Conservation (phyloP, 768 basidiomycete genomes). For the Candolleomyces aberdarensis region DNA sequence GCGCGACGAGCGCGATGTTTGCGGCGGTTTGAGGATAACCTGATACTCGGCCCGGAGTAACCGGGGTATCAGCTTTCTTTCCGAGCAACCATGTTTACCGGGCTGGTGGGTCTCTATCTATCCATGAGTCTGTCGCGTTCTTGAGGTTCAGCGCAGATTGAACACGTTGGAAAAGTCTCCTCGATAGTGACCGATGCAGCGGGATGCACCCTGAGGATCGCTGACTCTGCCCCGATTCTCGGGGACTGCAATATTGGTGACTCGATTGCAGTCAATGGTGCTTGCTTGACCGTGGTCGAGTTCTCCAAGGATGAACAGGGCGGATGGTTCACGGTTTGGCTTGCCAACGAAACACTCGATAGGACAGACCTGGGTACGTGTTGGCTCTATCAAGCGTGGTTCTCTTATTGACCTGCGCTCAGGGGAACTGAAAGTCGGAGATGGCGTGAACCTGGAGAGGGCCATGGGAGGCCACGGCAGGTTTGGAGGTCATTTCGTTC, state of each 20-base stretch:
- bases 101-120: slow-evolving; percentile 50
- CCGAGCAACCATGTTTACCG: slow-evolving; percentile 63
- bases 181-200: slow-evolving; percentile 60
- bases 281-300: slow-evolving; percentile 87
- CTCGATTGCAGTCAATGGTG: slow-evolving; percentile 87
- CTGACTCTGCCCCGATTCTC: slow-evolving; percentile 67
- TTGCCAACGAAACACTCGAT: slow-evolving; percentile 92
- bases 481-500: slow-evolving; percentile 97
- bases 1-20: background rate
- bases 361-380: slow-evolving; percentile 82
- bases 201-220: slow-evolving; percentile 83
- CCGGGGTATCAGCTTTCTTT: no score
- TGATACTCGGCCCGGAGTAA: no score
- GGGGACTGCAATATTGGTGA: slow-evolving; percentile 91
- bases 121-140: background rate
- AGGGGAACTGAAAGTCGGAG: slow-evolving; percentile 79
- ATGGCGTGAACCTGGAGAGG: slow-evolving; percentile 88
- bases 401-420: background rate
- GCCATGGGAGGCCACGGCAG: slow-evolving; percentile 90
- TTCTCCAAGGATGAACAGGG: slow-evolving; percentile 61
- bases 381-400: background rate
- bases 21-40: background rate
- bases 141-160: slow-evolving; percentile 54
- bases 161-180: slow-evolving; percentile 79
- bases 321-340: slow-evolving; percentile 90